Percentiles rank a stretch among this genome's conserved stretches.
These are phyloP conservation scores for Daldinia sp. DNA, from an alignment of 2,329 filamentous ascomycete genomes.

Conservation along the genomic window DNA sequence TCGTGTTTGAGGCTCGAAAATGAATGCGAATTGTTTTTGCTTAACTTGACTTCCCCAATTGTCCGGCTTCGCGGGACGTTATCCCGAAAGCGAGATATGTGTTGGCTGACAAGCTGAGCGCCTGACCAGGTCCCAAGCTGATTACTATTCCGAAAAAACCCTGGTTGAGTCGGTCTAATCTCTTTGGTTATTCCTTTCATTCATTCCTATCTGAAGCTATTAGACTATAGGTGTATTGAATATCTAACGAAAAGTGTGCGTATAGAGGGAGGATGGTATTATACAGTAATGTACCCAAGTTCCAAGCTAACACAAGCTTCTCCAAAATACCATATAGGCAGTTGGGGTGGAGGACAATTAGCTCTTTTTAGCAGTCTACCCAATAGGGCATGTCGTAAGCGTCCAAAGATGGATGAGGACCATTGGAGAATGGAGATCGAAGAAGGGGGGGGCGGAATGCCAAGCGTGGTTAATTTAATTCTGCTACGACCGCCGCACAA, in stretches of 20 bases:
- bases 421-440: slow-evolving; percentile 22
- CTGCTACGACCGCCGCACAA: slow-evolving; percentile 25
- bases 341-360: slow-evolving; percentile 12
- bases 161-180: slow-evolving; percentile 10
- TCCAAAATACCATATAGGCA: slow-evolving; percentile 21
- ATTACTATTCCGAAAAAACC: slow-evolving; percentile 21
- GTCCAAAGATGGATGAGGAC: slow-evolving; percentile 13
- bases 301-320: slow-evolving; percentile 9
- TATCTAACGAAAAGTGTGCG: not conserved
- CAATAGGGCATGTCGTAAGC: slow-evolving; percentile 34
- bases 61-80: slow-evolving; percentile 37
- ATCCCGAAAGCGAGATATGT: slow-evolving; percentile 29
- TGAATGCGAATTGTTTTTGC: slow-evolving; percentile 18
- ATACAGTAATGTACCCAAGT: slow-evolving; percentile 6
- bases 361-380: slow-evolving; percentile 28
- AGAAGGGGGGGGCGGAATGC: slow-evolving; percentile 28
- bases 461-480: slow-evolving; percentile 40
- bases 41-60: slow-evolving; percentile 21
- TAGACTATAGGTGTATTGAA: not conserved
- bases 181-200: slow-evolving; percentile 20
- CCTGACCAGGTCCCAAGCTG: slow-evolving; percentile 22
- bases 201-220: slow-evolving; percentile 14
- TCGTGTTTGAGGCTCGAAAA: slow-evolving; percentile 32
- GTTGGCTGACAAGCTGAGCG: slow-evolving; percentile 28
- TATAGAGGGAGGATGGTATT: slow-evolving; percentile 4